phyloP scores from a whole-genome alignment of 192 early-diverging fungal species.

The Mortierella hygrophila region DNA sequence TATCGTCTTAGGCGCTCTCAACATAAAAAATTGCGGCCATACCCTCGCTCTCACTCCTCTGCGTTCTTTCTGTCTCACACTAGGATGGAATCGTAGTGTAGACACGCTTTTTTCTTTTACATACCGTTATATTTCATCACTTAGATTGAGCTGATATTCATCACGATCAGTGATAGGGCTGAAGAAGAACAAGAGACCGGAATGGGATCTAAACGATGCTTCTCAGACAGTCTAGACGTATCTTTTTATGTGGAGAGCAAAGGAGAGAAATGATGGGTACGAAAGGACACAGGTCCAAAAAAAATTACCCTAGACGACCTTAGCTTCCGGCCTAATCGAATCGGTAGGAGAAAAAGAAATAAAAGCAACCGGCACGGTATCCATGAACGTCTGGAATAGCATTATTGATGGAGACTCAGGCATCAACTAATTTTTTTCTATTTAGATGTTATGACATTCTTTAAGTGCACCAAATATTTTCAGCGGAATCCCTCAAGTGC shows the following conservation, averaged over 20 bases:
- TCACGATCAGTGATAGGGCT: not conserved
- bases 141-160: not conserved
- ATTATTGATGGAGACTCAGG: too few species aligned
- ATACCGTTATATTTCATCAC: not conserved
- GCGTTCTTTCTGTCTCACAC: too few species aligned
- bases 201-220: too few species aligned
- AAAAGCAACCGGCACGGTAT: too few species aligned
- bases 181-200: not conserved
- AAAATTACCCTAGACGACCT: not conserved
- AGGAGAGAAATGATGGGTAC: not conserved
- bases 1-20: constrained; percentile 3
- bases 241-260: not conserved
- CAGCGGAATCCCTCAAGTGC: too few species aligned
- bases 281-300: not conserved
- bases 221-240: not conserved
- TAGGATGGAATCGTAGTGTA: not conserved
- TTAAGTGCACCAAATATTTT: too few species aligned
- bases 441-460: too few species aligned
- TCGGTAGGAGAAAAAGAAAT: not conserved
- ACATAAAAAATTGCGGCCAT: not conserved
- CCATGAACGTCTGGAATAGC: too few species aligned
- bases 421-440: too few species aligned
- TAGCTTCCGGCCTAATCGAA: not conserved
- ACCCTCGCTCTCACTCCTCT: too few species aligned
- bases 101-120: not conserved